phyloP scores from a whole-genome alignment of 2,329 filamentous ascomycete species.

The Hyphodiscus sp. region DNA sequence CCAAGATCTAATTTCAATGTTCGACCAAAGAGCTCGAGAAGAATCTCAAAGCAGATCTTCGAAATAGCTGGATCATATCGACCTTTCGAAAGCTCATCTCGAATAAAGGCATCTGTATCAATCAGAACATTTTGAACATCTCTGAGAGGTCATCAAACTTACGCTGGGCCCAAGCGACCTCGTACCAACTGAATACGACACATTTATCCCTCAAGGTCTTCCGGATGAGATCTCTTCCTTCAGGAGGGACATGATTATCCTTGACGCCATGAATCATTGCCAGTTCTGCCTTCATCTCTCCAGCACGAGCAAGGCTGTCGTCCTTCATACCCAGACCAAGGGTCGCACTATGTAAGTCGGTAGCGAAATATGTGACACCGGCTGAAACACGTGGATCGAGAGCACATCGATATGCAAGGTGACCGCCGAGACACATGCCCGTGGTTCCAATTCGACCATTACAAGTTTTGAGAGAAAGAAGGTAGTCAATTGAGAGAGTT shows the following conservation, averaged over 20 bases:
- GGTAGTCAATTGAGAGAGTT: constrained; percentile 58
- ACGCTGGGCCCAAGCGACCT: constrained; percentile 88
- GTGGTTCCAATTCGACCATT: constrained; percentile 73
- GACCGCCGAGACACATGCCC: constrained; percentile 91
- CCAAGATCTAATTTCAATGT: constrained; percentile 76
- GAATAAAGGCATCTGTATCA: constrained; percentile 70
- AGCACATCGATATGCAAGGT: constrained; percentile 66
- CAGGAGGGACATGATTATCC: constrained; percentile 82
- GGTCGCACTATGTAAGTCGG: constrained; percentile 76
- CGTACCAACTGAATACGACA: constrained; percentile 73
- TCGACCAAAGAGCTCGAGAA: constrained; percentile 78
- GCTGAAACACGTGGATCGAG: constrained; percentile 72
- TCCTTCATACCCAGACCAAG: constrained; percentile 64
- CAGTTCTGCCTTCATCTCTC: constrained; percentile 69
- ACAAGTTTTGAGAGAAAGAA: constrained; percentile 69
- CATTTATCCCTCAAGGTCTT: constrained; percentile 72
- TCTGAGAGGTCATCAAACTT: constrained; percentile 28
- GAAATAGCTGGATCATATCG: constrained; percentile 82
- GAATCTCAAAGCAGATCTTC: constrained; percentile 84
- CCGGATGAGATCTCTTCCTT: constrained; percentile 76
- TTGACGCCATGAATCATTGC: constrained; percentile 88
- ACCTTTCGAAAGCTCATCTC: constrained; percentile 90
- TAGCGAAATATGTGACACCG: constrained; percentile 84
- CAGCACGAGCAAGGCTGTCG: constrained; percentile 50
- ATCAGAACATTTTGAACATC: background rate